Percentiles rank a stretch among this genome's conserved stretches.
Evolutionary conservation across 257 asterid genomes (phyloP).

Genomic region (Nicotiana undulata): DNA sequence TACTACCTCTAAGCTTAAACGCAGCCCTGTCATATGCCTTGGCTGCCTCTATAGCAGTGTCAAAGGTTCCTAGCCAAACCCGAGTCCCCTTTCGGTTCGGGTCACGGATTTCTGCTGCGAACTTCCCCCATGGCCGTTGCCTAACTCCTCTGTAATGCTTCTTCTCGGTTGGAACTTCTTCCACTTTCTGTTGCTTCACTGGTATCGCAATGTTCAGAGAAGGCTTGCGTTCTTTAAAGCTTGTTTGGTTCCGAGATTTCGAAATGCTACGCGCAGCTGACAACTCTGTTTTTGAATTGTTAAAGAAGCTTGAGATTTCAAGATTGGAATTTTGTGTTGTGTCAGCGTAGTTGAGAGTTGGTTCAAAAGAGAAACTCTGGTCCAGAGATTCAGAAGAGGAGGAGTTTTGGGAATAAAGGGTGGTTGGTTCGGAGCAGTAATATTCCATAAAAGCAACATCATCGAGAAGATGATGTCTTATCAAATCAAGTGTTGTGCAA

Average conservation of each 20-base stretch:
- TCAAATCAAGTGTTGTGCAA: conserved; percentile 48
- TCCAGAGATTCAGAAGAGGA: conserved; percentile 24
- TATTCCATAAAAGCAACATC: conserved; percentile 45
- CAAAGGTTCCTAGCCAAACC: conserved; percentile 72
- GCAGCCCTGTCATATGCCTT: conserved; percentile 73
- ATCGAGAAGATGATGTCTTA: conserved; percentile 67
- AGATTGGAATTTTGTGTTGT: background rate
- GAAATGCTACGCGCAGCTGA: too few relatives aligned
- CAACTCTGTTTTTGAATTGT: background rate
- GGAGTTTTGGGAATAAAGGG: conserved; percentile 29
- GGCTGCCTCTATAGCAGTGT: conserved; percentile 65
- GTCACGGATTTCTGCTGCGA: conserved; percentile 73
- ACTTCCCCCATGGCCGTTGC: conserved; percentile 67
- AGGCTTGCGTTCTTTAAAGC: conserved; percentile 46
- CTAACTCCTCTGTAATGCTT: conserved; percentile 63
- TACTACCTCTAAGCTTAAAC: conserved; percentile 59
- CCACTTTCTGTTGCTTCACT: background rate
- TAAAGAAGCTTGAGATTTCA: conserved; percentile 2
- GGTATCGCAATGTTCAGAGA: conserved; percentile 61
- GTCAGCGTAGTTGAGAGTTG: conserved; percentile 10
- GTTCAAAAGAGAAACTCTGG: background rate
- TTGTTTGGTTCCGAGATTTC: background rate
- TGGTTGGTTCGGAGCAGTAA: conserved; percentile 16
- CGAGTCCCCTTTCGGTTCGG: conserved; percentile 61
- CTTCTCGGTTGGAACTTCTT: conserved; percentile 11